Evolutionary conservation across 345 rosid species (phyloP), one percentile per base, ranked within the genome.

Genomic region (Pugionium dolabratum): DNA sequence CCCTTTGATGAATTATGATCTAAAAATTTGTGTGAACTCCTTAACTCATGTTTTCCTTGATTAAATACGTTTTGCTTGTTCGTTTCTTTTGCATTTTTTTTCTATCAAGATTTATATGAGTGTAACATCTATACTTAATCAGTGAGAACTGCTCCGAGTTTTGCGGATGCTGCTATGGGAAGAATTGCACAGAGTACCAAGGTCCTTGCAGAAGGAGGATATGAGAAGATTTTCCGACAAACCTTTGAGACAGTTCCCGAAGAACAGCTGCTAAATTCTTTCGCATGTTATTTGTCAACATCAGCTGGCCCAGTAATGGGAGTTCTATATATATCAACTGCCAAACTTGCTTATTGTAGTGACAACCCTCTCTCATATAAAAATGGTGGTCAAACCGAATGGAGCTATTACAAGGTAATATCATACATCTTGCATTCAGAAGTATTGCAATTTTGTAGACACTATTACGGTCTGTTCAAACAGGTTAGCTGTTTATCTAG

Each of bases 221-320:
- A 86, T 43, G 90, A 86, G 79, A 88, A 86, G 66, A 81, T 83
- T 30, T 88, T 88, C 62, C 77, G 73, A 47, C 91, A 86, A 62
- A 86, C 90, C 52, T 88, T 88, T 69, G 96, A 84, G 67, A 86
- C 91, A 2, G 84, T 79, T 75, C 92, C 90, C 0, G 90, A 84
- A 68, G 96, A 86, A 68, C 51, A 70, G 62, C 80, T 88, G 44
- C 75, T 69, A 54, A 78, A 81, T 62, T 81, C 86, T 44, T 86
- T 54, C 76, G 96, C 92, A 34, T 88, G 96, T 62, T 88, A 86
- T 81, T 71, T 84, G 62, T 86, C 88, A 11, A 88, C 92, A 70
- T 88, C 92, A 49, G 96, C 92, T 66, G 96, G 96, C 41, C 96
- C 92, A 32, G 96, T 88, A 26, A 88, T 88, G 92, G 92, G 96